phyloP scores from a whole-genome alignment of 768 basidiomycete species.

The Lyophyllum decastes region DNA sequence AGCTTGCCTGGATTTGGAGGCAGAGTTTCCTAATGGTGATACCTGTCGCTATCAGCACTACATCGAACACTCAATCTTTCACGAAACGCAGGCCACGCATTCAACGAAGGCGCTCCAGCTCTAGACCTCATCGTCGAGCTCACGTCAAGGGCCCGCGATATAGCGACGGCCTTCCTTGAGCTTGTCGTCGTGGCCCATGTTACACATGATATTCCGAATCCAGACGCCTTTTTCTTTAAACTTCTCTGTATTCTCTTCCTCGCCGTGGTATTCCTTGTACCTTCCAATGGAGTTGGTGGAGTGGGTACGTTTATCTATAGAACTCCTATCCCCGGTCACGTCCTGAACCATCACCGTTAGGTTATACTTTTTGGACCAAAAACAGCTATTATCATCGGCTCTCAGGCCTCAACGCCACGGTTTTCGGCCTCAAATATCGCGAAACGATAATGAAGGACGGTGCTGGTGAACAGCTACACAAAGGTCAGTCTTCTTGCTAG shows the following conservation, averaged over 20 bases:
- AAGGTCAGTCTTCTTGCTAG: constrained; percentile 25
- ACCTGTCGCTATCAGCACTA: neutral
- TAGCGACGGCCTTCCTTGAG: constrained; percentile 28
- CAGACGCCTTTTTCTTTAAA: constrained; percentile 26
- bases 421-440: constrained; percentile 37
- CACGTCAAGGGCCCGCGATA: constrained; percentile 19
- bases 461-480: constrained; percentile 25
- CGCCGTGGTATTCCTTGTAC: constrained; percentile 31
- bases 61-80: neutral
- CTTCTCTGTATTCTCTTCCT: constrained; percentile 29
- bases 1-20: constrained; percentile 28
- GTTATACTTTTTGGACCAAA: constrained; percentile 41
- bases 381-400: constrained; percentile 38
- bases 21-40: constrained; percentile 18
- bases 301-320: constrained; percentile 27
- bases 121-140: constrained; percentile 30
- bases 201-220: constrained; percentile 13
- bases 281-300: constrained; percentile 35
- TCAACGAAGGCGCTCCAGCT: constrained; percentile 37
- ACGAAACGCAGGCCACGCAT: constrained; percentile 10
- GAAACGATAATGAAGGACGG: constrained; percentile 39
- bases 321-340: neutral
- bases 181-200: constrained; percentile 21
- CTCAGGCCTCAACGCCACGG: constrained; percentile 35
- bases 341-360: constrained; percentile 20